These are phyloP conservation scores for Geoglossum cookeanum DNA, from an alignment of 2,329 filamentous ascomycete species.

Conservation along the genomic window DNA sequence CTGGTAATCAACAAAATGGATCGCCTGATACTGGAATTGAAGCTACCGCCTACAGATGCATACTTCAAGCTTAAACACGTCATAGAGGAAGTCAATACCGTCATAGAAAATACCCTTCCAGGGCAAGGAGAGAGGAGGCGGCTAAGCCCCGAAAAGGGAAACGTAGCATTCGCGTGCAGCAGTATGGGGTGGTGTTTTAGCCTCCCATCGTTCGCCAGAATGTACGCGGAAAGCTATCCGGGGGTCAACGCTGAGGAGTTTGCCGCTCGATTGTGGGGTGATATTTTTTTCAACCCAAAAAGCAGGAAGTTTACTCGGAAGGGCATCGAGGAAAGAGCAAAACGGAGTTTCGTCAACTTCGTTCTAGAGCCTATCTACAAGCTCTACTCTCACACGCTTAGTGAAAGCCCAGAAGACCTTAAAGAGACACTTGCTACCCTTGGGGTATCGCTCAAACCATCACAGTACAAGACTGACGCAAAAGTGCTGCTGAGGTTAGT, in stretches of 20 bases:
- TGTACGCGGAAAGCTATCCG: slow-evolving; percentile 82
- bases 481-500: slow-evolving; percentile 75
- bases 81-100: slow-evolving; percentile 93
- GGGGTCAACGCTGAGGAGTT: slow-evolving; percentile 71
- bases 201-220: slow-evolving; percentile 78
- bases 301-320: slow-evolving; percentile 88
- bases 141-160: slow-evolving; percentile 88
- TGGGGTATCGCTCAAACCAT: slow-evolving; percentile 76
- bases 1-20: slow-evolving; percentile 97
- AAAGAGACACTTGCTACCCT: slow-evolving; percentile 59
- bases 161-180: slow-evolving; percentile 90
- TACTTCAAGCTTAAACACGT: slow-evolving; percentile 99
- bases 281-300: slow-evolving; percentile 84
- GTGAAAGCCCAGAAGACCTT: slow-evolving; percentile 69
- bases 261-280: slow-evolving; percentile 74
- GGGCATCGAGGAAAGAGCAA: slow-evolving; percentile 57
- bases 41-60: slow-evolving; percentile 81
- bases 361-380: slow-evolving; percentile 96
- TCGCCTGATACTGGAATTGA: slow-evolving; percentile 79
- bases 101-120: slow-evolving; percentile 76
- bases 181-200: slow-evolving; percentile 97
- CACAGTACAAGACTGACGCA: slow-evolving; percentile 78
- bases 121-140: slow-evolving; percentile 60
- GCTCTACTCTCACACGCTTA: slow-evolving; percentile 85
- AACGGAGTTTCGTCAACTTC: slow-evolving; percentile 83